Evolutionary conservation across 1,284 basidiomycete species (phyloP).

Genomic region (Stereum hirsutum): DNA sequence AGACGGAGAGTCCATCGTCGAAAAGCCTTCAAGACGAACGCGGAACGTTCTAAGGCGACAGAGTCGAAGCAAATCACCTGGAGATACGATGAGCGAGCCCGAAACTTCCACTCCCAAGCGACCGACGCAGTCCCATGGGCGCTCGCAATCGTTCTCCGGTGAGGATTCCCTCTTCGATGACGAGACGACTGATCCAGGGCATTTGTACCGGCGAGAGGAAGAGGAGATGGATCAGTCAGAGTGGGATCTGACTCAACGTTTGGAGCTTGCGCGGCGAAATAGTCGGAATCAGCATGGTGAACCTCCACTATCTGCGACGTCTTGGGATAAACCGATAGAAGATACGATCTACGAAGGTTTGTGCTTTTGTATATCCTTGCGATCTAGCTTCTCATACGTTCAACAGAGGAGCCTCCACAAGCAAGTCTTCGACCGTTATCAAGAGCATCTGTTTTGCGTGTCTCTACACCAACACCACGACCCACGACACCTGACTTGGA

Average conservation of each 20-base stretch:
- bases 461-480: constrained; percentile 29
- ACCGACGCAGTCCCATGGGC: constrained; percentile 20
- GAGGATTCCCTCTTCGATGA: constrained; percentile 21
- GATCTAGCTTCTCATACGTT: constrained; percentile 3
- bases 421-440: constrained; percentile 46
- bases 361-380: constrained; percentile 7
- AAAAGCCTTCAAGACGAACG: constrained; percentile 36
- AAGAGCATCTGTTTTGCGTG: constrained; percentile 33
- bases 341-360: constrained; percentile 70
- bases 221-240: constrained; percentile 52
- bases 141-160: constrained; percentile 32
- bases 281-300: constrained; percentile 64
- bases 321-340: constrained; percentile 39
- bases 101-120: constrained; percentile 22
- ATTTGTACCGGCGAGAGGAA: constrained; percentile 16
- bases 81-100: constrained; percentile 35
- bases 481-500: constrained; percentile 18
- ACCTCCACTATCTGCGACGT: constrained; percentile 23
- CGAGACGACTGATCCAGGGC: constrained; percentile 22
- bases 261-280: constrained; percentile 75
- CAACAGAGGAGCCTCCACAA: constrained; percentile 50
- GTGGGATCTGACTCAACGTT: constrained; percentile 58
- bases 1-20: constrained; percentile 48
- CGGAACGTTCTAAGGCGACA: constrained; percentile 42
- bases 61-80: constrained; percentile 44